Conservation (phyloP, 1,284 basidiomycete genomes). For the Coniferiporia weirii region DNA sequence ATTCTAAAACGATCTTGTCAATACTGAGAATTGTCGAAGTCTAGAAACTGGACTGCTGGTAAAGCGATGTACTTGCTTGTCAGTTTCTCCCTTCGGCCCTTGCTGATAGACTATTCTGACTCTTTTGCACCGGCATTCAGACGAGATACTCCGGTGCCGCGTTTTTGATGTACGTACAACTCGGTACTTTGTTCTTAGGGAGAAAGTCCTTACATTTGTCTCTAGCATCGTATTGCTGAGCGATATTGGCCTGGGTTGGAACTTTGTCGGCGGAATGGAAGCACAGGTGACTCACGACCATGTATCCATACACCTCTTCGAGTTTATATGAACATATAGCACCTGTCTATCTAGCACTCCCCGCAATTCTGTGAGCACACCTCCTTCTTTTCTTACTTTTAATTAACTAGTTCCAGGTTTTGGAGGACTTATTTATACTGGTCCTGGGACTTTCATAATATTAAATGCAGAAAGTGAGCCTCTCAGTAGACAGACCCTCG, state of each 20-base stretch:
- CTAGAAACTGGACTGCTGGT: constrained; percentile 1
- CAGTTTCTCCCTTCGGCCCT: not conserved
- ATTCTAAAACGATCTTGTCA: not conserved
- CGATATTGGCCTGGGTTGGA: not conserved
- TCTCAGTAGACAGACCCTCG: not conserved
- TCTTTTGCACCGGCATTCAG: not conserved
- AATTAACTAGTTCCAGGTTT: no score
- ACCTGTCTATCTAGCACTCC: no score
- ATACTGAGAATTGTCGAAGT: not conserved
- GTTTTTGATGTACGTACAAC: constrained; percentile 1
- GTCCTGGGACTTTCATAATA: not conserved
- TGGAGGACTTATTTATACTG: not conserved
- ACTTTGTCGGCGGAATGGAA: no score
- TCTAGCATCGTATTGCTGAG: no score
- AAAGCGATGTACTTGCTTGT: constrained; percentile 8
- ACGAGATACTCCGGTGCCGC: constrained; percentile 1
- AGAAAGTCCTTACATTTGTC: no score
- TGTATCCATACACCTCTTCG: no score
- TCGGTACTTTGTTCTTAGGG: no score
- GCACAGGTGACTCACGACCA: not conserved
- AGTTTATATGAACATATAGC: no score
- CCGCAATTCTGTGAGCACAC: no score
- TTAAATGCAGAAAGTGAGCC: not conserved
- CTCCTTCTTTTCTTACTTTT: no score
- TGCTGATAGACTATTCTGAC: not conserved